Evolutionary conservation across 345 rosid genomes (phyloP).

Genomic region (Toxicodendron radicans): DNA sequence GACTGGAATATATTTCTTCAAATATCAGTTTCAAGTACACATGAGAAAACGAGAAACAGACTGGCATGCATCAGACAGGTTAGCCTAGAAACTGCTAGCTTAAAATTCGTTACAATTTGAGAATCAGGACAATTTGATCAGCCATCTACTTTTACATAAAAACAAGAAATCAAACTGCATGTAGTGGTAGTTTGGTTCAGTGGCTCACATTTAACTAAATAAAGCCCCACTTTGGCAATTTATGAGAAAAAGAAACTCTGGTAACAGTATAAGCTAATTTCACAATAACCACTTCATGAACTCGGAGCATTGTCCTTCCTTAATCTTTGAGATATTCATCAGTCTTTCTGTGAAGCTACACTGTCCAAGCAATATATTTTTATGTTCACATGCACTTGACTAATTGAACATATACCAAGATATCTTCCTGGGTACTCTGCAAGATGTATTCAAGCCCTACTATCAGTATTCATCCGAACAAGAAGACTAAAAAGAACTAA

Average conservation of each 20-base stretch:
- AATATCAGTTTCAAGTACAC: not conserved
- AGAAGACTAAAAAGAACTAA: not conserved
- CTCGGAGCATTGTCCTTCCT: not conserved
- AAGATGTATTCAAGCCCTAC: not conserved
- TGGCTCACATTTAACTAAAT: not conserved
- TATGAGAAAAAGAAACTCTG: constrained; percentile 1
- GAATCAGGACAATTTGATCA: not conserved
- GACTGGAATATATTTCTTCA: not conserved
- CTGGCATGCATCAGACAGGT: constrained; percentile 7
- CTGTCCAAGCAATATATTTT: constrained; percentile 3
- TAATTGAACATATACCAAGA: not conserved
- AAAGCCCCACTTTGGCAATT: not conserved
- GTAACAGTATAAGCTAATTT: not conserved
- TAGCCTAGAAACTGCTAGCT: constrained; percentile 7
- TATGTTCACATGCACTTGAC: not conserved
- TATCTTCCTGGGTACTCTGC: constrained; percentile 5
- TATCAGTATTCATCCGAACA: not conserved
- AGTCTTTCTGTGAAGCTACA: not conserved
- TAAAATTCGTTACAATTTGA: constrained; percentile 22
- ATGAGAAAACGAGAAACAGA: not conserved
- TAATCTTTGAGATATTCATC: not conserved
- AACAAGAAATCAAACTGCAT: constrained; percentile 12
- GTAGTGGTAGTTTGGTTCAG: not conserved
- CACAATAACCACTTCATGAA: not conserved
- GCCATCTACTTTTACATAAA: constrained; percentile 15